These are phyloP conservation scores for Quambalaria eucalypti DNA, from an alignment of 1,284 basidiomycete species.

Conservation along the genomic window DNA sequence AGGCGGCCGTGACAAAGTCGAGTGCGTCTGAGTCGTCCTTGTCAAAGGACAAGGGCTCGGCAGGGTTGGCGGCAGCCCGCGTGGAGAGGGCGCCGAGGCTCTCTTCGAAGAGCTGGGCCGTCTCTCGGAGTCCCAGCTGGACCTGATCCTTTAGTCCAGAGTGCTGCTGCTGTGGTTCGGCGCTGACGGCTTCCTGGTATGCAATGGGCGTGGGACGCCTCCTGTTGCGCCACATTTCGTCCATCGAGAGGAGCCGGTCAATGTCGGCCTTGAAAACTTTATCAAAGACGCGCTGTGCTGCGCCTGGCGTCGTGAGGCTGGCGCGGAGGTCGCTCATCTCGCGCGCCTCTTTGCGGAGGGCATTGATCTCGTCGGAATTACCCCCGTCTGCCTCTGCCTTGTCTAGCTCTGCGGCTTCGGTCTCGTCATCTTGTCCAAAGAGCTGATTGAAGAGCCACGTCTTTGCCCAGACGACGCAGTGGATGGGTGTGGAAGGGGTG, in stretches of 20 bases:
- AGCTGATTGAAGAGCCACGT: constrained; percentile 93
- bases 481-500: constrained; percentile 92
- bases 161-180: constrained; percentile 35
- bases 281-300: constrained; percentile 67
- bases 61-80: constrained; percentile 63
- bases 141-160: constrained; percentile 25
- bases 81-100: constrained; percentile 70
- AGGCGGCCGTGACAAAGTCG: constrained; percentile 88
- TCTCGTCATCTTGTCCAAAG: constrained; percentile 76
- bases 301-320: constrained; percentile 41
- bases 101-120: constrained; percentile 29
- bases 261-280: constrained; percentile 90
- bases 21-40: constrained; percentile 96
- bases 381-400: constrained; percentile 79
- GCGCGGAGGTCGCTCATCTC: constrained; percentile 73
- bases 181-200: constrained; percentile 67
- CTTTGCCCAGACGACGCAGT: constrained; percentile 99
- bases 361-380: constrained; percentile 80
- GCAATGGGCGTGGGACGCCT: constrained; percentile 74
- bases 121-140: constrained; percentile 29
- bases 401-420: constrained; percentile 66
- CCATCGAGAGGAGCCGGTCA: constrained; percentile 77
- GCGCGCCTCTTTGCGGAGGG: constrained; percentile 75
- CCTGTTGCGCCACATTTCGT: constrained; percentile 94
- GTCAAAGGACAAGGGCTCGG: constrained; percentile 71